Conservation (phyloP, 106 monocot species). For the Dendrobium officinale region DNA sequence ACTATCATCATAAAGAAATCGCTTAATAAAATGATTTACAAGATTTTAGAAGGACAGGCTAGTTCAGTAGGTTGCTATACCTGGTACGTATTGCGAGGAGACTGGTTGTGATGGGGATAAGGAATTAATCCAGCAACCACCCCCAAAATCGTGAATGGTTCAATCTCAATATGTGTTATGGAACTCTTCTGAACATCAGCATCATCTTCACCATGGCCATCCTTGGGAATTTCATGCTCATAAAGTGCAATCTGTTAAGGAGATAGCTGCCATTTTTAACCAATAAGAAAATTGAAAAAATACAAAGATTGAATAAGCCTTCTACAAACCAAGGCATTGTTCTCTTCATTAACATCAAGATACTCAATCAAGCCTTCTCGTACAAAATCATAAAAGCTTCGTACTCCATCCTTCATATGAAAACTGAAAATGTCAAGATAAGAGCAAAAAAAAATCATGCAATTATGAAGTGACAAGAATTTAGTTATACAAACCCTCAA, state of each 20-base stretch:
- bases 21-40: background rate
- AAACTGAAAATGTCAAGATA: background rate
- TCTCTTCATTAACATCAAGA: conserved; percentile 99
- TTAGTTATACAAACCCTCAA: conserved; percentile 43
- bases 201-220: conserved; percentile 16
- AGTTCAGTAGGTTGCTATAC: conserved; percentile 20
- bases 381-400: conserved; percentile 79
- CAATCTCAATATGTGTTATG: conserved; percentile 95
- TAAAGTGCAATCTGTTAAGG: conserved; percentile 69
- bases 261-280: background rate
- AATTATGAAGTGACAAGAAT: background rate
- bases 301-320: background rate
- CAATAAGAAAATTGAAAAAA: background rate
- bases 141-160: conserved; percentile 92
- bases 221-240: conserved; percentile 38
- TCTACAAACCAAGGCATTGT: conserved; percentile 84
- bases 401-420: conserved; percentile 66
- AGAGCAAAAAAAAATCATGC: background rate
- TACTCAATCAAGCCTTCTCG: conserved; percentile 88
- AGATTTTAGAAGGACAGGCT: background rate
- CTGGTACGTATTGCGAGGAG: conserved; percentile 98
- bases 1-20: conserved; percentile 31
- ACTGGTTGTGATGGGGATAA: conserved; percentile 97
- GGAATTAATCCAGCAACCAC: conserved; percentile 92
- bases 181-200: conserved; percentile 32